Conservation (phyloP, 208 protist genomes). For the Strigomonas galati region DNA sequence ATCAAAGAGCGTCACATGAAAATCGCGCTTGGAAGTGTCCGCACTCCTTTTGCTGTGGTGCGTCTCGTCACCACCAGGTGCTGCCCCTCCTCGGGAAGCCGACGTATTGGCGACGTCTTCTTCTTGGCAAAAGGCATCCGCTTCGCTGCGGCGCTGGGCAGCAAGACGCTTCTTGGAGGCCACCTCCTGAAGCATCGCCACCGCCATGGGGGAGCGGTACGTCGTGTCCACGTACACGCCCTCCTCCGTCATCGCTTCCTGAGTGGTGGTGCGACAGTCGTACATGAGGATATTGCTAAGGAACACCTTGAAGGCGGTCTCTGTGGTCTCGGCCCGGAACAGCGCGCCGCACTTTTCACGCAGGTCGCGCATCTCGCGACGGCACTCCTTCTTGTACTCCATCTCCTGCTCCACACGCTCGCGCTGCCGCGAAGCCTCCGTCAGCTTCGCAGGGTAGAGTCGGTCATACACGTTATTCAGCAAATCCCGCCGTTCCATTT, state of each 20-base stretch:
- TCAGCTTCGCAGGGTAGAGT: slow-evolving; percentile 52
- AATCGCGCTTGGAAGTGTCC: background rate
- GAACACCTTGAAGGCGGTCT: slow-evolving; percentile 44
- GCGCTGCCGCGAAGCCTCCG: slow-evolving; percentile 16
- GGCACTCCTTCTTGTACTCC: slow-evolving; percentile 25
- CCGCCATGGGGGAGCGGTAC: slow-evolving; percentile 63
- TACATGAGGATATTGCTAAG: slow-evolving; percentile 47
- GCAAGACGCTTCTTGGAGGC: slow-evolving; percentile 14
- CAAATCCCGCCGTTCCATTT: background rate
- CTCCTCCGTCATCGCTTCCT: background rate
- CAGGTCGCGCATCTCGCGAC: slow-evolving; percentile 41
- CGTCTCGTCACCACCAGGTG: too few species aligned
- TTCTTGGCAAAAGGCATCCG: slow-evolving; percentile 9
- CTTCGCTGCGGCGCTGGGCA: slow-evolving; percentile 14
- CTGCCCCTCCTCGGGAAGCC: too few species aligned
- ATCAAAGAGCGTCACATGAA: slow-evolving; percentile 60
- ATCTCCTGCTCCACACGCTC: slow-evolving; percentile 36
- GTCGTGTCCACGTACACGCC: slow-evolving; percentile 35
- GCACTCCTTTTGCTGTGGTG: background rate
- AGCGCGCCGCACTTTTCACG: slow-evolving; percentile 33
- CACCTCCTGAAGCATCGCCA: slow-evolving; percentile 33
- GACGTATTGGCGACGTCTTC: background rate
- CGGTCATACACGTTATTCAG: slow-evolving; percentile 58
- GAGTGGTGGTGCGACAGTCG: slow-evolving; percentile 14
- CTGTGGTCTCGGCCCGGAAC: slow-evolving; percentile 15